These are phyloP conservation scores for Colletotrichum musicola DNA, from an alignment of 2,329 filamentous ascomycete genomes.

Conservation along the genomic window DNA sequence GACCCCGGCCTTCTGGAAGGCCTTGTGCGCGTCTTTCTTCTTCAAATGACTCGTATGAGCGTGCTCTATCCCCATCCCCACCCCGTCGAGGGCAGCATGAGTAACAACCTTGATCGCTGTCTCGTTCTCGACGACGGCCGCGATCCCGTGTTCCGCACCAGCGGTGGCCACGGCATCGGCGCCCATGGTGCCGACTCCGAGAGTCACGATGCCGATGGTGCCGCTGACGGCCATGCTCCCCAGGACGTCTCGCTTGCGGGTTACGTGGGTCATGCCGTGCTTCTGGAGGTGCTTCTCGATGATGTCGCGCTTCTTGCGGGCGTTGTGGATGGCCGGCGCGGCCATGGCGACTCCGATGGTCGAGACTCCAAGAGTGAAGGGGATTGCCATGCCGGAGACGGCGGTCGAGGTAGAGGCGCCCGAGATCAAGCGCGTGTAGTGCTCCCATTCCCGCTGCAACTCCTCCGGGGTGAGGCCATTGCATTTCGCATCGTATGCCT, in stretches of 20 bases:
- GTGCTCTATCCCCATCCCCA: slow-evolving; percentile 51
- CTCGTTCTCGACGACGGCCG: slow-evolving; percentile 47
- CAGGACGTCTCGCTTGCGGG: slow-evolving; percentile 56
- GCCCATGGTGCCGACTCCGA: slow-evolving; percentile 51
- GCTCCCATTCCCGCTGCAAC: slow-evolving; percentile 57
- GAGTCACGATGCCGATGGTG: slow-evolving; percentile 50
- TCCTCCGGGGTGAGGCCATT: slow-evolving; percentile 51
- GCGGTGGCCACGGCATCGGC: slow-evolving; percentile 51
- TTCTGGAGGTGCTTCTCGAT: slow-evolving; percentile 54
- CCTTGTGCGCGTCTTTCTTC: slow-evolving; percentile 50
- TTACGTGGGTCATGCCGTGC: slow-evolving; percentile 50
- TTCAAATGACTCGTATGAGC: slow-evolving; percentile 49
- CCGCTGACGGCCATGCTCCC: slow-evolving; percentile 54
- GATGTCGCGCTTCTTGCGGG: slow-evolving; percentile 57
- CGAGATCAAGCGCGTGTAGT: slow-evolving; percentile 56
- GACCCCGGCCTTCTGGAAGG: slow-evolving; percentile 48
- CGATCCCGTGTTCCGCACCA: slow-evolving; percentile 51
- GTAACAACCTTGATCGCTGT: slow-evolving; percentile 50
- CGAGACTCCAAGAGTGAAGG: slow-evolving; percentile 54
- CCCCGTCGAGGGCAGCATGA: slow-evolving; percentile 52
- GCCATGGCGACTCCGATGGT: slow-evolving; percentile 55
- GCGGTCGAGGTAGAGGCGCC: slow-evolving; percentile 56
- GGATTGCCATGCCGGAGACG: slow-evolving; percentile 53
- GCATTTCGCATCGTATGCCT: slow-evolving; percentile 55
- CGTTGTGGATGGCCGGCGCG: slow-evolving; percentile 56